Evolutionary conservation across 78 protist genomes (phyloP).

Genomic region (Dictyostelium intermedium): DNA sequence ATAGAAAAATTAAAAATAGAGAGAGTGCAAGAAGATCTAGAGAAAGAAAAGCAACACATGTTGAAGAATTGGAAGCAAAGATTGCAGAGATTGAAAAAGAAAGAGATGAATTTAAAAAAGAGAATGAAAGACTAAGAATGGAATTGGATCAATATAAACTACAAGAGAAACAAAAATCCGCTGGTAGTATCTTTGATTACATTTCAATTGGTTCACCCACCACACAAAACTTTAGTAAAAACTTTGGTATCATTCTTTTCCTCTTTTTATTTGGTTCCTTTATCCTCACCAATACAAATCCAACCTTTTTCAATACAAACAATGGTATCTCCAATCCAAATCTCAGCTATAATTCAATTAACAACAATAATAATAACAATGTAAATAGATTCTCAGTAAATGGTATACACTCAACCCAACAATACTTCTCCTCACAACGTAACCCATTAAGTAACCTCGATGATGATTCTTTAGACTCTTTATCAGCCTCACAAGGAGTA

Average conservation of each 20-base stretch:
- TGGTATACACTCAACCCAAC: background rate
- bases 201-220: slow-evolving; percentile 10
- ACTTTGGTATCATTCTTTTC: background rate
- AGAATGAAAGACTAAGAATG: background rate
- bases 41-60: slow-evolving; percentile 42
- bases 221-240: background rate
- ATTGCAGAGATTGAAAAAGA: slow-evolving; percentile 20
- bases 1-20: slow-evolving; percentile 73
- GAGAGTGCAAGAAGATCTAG: slow-evolving; percentile 75
- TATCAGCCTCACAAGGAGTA: background rate
- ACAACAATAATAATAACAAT: background rate
- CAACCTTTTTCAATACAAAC: background rate
- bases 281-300: background rate
- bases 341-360: background rate
- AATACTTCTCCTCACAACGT: background rate
- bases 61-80: slow-evolving; percentile 44
- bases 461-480: background rate
- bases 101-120: slow-evolving; percentile 27
- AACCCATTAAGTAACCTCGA: background rate
- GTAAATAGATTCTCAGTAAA: background rate
- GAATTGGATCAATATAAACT: background rate
- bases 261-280: background rate
- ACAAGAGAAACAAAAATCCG: background rate
- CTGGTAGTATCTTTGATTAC: background rate
- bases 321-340: background rate